Evolutionary conservation across 257 asterid species (phyloP).

Genomic region (Solanum dulcamara): DNA sequence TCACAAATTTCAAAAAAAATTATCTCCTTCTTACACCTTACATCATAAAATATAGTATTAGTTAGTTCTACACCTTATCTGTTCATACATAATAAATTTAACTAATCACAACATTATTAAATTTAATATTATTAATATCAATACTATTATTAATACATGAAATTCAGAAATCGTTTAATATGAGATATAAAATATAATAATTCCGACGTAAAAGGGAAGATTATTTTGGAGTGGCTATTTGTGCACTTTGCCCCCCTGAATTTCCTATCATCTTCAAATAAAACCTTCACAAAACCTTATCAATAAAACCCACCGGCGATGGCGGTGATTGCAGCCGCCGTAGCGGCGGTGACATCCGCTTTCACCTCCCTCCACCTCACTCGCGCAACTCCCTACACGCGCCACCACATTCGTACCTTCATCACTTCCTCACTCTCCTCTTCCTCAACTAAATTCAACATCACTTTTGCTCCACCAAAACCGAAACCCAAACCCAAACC

Average conservation of each 20-base stretch:
- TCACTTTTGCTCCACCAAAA: slow-evolving; percentile 53
- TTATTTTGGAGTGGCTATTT: no score
- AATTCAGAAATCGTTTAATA: fast-evolving
- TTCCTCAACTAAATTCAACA: slow-evolving; percentile 44
- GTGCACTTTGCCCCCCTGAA: background rate
- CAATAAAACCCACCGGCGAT: slow-evolving; percentile 2
- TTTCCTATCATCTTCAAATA: background rate
- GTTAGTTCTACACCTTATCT: no score
- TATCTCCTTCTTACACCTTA: no score
- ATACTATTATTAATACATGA: no score
- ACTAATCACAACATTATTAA: no score
- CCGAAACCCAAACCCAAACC: slow-evolving; percentile 33
- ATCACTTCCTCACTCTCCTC: slow-evolving; percentile 37
- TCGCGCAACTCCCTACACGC: slow-evolving; percentile 13
- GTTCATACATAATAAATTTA: no score
- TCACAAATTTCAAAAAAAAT: no score
- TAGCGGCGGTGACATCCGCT: slow-evolving; percentile 38
- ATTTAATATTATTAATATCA: no score
- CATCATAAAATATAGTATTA: no score
- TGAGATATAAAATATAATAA: no score
- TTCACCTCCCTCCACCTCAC: slow-evolving; percentile 36
- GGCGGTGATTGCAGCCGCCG: slow-evolving; percentile 67
- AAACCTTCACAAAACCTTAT: slow-evolving; percentile 7
- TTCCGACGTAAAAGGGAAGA: no score
- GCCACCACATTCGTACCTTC: slow-evolving; percentile 39